Percentiles rank a stretch among this genome's conserved stretches.
phyloP scores from a whole-genome alignment of 2,329 filamentous ascomycete species.

The Colletotrichum horii region DNA sequence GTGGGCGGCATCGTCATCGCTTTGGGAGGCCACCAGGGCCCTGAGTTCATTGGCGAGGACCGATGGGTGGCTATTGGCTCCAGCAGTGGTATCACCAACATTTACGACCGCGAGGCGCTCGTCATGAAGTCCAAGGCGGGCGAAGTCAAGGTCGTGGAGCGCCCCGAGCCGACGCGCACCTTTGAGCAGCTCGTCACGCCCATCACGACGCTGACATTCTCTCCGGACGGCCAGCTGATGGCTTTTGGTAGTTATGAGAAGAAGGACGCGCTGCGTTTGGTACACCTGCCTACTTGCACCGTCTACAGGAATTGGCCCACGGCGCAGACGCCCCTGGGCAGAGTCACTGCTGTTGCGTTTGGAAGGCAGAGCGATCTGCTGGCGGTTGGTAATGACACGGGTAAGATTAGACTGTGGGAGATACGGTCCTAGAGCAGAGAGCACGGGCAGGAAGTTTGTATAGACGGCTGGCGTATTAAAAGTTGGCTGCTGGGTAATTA shows the following conservation, averaged over 20 bases:
- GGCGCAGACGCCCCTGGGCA: conserved; percentile 82
- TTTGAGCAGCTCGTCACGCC: conserved; percentile 90
- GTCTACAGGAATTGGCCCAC: conserved; percentile 99
- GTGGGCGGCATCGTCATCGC: conserved; percentile 83
- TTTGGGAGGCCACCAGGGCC: conserved; percentile 73
- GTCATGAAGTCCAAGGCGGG: conserved; percentile 36
- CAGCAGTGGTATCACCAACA: conserved; percentile 85
- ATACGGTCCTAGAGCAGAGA: conserved; percentile 63
- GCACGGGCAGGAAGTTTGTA: background rate
- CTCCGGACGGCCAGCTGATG: conserved; percentile 87
- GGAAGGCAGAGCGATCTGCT: conserved; percentile 70
- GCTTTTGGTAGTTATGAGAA: conserved; percentile 88
- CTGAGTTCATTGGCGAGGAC: conserved; percentile 72
- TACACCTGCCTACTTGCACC: conserved; percentile 89
- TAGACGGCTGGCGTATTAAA: background rate
- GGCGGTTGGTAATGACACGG: conserved; percentile 86
- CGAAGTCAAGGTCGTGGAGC: conserved; percentile 61
- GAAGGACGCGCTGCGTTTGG: conserved; percentile 84
- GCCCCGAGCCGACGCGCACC: conserved; percentile 73
- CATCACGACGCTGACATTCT: conserved; percentile 80
- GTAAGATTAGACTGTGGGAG: conserved; percentile 91
- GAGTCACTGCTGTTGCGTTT: conserved; percentile 78
- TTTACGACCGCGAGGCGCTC: conserved; percentile 84
- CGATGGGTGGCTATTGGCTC: conserved; percentile 90
- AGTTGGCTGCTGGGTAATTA: background rate